Conservation (phyloP, 2,329 filamentous ascomycete species). For the Monilinia fructicola region DNA sequence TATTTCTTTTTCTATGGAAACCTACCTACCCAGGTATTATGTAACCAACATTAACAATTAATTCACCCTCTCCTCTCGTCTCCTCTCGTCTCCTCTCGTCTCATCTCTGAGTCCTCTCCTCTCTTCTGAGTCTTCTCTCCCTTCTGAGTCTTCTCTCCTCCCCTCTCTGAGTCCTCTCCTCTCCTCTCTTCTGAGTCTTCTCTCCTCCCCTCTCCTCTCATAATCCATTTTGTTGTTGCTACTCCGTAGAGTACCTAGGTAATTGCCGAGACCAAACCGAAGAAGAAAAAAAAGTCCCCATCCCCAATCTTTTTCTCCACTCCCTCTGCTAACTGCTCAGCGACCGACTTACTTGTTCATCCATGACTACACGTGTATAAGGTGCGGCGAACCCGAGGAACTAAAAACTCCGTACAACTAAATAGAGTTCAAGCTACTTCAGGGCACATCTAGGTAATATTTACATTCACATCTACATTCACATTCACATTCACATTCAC, state of each 20-base stretch:
- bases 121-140: no score
- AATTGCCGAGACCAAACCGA: constrained; percentile 7
- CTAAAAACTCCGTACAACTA: constrained; percentile 5
- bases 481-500: no score
- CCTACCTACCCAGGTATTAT: no score
- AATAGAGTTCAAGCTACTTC: constrained; percentile 17
- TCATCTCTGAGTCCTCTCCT: no score
- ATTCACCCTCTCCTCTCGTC: no score
- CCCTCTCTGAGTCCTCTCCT: no score
- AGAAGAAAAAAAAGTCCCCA: not conserved
- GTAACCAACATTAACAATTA: no score
- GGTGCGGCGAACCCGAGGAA: constrained; percentile 13
- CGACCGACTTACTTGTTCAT: constrained; percentile 15
- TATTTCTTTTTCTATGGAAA: no score
- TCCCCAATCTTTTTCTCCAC: constrained; percentile 18
- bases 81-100: no score
- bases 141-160: not conserved
- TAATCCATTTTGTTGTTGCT: no score
- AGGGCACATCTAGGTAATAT: constrained; percentile 3
- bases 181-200: not conserved
- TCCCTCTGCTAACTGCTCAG: not conserved
- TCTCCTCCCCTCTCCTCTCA: no score
- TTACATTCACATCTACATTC: not conserved
- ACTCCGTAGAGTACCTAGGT: no score
- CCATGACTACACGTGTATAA: constrained; percentile 14